phyloP scores from a whole-genome alignment of 2,329 filamentous ascomycete genomes.

The Colletotrichum horii region DNA sequence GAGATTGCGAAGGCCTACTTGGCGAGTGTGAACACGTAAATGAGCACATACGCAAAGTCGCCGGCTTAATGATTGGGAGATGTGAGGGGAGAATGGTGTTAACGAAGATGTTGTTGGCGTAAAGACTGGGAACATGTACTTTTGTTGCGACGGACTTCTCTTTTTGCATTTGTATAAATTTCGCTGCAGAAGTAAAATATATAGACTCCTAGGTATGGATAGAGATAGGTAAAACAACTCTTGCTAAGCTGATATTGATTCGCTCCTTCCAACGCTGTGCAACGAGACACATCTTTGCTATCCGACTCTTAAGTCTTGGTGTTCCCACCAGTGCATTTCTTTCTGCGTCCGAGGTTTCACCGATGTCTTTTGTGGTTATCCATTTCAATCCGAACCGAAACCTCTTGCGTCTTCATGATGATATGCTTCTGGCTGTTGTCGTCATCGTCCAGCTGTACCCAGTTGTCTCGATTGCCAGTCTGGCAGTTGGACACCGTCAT shows the following conservation, averaged over 20 bases:
- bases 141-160: fast-evolving
- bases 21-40: neutral
- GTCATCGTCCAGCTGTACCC: neutral
- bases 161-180: neutral
- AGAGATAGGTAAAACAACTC: neutral
- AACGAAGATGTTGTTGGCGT: neutral
- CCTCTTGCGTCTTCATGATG: neutral
- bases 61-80: fast-evolving
- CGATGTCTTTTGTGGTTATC: neutral
- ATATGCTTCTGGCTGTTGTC: neutral
- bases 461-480: neutral
- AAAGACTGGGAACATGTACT: fast-evolving
- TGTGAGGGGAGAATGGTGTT: neutral
- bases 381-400: neutral
- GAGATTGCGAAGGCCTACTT: neutral
- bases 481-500: neutral
- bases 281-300: too few species aligned
- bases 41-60: neutral
- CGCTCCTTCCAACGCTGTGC: neutral
- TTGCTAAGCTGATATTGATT: too few species aligned
- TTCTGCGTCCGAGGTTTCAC: neutral
- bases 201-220: neutral
- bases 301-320: too few species aligned
- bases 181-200: fast-evolving
- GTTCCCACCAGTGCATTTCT: too few species aligned